phyloP scores from a whole-genome alignment of 75 land plant species.

The Pinus taeda region DNA sequence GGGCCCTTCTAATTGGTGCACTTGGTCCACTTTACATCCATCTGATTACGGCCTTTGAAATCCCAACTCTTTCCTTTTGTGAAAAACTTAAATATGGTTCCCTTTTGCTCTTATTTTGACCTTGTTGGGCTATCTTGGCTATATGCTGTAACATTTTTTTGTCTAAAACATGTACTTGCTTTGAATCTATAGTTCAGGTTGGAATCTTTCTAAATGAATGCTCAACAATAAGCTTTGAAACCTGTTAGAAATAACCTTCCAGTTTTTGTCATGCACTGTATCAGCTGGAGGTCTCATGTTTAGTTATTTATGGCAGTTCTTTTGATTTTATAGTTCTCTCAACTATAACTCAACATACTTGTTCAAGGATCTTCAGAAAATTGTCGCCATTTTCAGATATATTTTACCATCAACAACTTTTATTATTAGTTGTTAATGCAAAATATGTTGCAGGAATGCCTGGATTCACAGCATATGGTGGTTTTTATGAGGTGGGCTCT shows the following conservation, averaged over 20 bases:
- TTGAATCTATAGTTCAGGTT: neutral
- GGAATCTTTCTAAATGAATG: neutral
- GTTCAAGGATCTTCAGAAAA: neutral
- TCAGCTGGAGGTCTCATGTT: neutral
- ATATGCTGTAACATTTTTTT: too few species aligned
- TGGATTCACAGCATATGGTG: conserved; percentile 86
- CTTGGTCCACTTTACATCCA: too few species aligned
- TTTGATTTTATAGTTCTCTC: neutral
- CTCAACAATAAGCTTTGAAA: neutral
- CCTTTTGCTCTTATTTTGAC: too few species aligned
- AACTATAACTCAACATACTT: neutral
- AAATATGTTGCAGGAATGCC: conserved; percentile 36
- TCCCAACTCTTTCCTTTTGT: too few species aligned
- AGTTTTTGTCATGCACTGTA: neutral
- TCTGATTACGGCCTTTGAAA: too few species aligned
- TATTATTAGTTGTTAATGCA: neutral
- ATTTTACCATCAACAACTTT: neutral
- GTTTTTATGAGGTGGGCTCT: conserved; percentile 57
- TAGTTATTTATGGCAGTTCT: neutral
- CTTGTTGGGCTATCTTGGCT: too few species aligned
- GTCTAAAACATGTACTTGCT: too few species aligned
- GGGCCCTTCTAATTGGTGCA: too few species aligned
- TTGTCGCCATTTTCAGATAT: neutral
- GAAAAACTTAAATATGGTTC: too few species aligned
- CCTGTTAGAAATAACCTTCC: neutral